Conservation (phyloP, 2,329 filamentous ascomycete genomes). For the Talaromyces albobiverticillius region DNA sequence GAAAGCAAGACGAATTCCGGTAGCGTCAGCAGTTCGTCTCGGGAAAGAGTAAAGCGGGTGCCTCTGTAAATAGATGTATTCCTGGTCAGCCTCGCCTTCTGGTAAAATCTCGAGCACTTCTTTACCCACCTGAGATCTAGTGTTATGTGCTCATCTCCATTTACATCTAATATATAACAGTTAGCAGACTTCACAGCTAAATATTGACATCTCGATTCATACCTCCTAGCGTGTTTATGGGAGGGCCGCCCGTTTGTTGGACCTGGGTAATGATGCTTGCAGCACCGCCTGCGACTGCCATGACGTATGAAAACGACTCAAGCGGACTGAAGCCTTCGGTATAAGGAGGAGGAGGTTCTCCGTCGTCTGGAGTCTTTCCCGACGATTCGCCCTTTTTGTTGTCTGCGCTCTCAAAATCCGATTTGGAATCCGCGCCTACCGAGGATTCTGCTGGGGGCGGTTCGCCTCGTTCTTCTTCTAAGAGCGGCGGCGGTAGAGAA, state of each 20-base stretch:
- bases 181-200: slow-evolving; percentile 9
- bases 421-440: slow-evolving; percentile 73
- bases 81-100: background rate
- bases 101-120: background rate
- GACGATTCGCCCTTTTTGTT: slow-evolving; percentile 73
- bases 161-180: slow-evolving; percentile 58
- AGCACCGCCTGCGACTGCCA: slow-evolving; percentile 95
- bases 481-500: slow-evolving; percentile 51
- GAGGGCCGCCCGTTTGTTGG: slow-evolving; percentile 81
- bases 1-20: slow-evolving; percentile 97
- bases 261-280: slow-evolving; percentile 99
- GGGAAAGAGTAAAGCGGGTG: slow-evolving; percentile 86
- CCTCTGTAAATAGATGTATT: slow-evolving; percentile 59
- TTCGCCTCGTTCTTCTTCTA: slow-evolving; percentile 49
- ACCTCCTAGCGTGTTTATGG: slow-evolving; percentile 87
- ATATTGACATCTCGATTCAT: slow-evolving; percentile 27
- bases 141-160: slow-evolving; percentile 88
- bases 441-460: slow-evolving; percentile 43
- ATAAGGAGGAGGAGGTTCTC: slow-evolving; percentile 93
- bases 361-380: slow-evolving; percentile 71
- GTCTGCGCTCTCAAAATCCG: slow-evolving; percentile 70
- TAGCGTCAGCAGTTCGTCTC: slow-evolving; percentile 90
- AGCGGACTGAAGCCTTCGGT: slow-evolving; percentile 91
- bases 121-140: slow-evolving; percentile 79
- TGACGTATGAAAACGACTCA: slow-evolving; percentile 89